Evolutionary conservation across 345 rosid genomes (phyloP).

Genomic region (Lepidium africanum): DNA sequence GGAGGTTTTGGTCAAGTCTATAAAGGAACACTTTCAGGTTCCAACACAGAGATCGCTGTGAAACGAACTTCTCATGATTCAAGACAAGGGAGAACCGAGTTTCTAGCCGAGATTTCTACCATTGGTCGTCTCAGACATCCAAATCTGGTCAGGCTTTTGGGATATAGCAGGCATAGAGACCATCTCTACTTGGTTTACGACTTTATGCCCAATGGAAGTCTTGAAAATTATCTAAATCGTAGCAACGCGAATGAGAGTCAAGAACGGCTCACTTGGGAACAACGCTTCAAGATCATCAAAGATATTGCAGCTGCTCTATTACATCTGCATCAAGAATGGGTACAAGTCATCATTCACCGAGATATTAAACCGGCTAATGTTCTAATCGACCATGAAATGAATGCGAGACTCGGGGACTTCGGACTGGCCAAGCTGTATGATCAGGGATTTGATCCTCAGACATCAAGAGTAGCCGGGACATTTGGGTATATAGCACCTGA

Average conservation of each 20-base stretch:
- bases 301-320: conserved; percentile 31
- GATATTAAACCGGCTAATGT: conserved; percentile 36
- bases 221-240: conserved; percentile 28
- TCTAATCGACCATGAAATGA: conserved; percentile 27
- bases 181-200: conserved; percentile 38
- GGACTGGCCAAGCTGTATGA: conserved; percentile 37
- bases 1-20: conserved; percentile 52
- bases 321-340: conserved; percentile 41
- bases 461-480: conserved; percentile 33
- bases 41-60: conserved; percentile 36
- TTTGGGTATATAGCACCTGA: conserved; percentile 37
- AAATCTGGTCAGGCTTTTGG: conserved; percentile 33
- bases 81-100: conserved; percentile 40
- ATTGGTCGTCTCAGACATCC: conserved; percentile 32
- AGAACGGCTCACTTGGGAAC: conserved; percentile 29
- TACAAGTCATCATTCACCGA: conserved; percentile 35
- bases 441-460: conserved; percentile 25
- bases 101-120: conserved; percentile 38
- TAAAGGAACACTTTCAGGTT: conserved; percentile 34
- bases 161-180: conserved; percentile 31
- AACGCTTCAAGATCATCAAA: conserved; percentile 30
- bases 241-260: background rate
- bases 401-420: conserved; percentile 37
- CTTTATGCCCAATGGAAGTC: conserved; percentile 42
- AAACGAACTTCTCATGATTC: conserved; percentile 42